Conservation (phyloP, 768 basidiomycete species). For the Galerina sulciceps region DNA sequence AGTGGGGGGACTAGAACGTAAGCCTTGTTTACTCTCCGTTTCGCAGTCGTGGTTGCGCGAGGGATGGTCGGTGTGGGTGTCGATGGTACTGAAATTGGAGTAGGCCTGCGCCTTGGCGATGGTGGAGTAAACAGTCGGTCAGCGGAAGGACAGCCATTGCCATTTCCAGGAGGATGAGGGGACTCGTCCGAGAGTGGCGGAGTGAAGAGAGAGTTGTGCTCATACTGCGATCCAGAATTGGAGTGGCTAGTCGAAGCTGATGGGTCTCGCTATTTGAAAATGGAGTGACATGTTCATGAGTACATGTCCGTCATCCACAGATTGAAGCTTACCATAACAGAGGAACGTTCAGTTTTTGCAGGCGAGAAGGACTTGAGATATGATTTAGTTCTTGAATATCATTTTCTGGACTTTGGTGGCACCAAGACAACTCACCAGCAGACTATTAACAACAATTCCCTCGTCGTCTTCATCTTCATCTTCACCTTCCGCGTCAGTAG, state of each 20-base stretch:
- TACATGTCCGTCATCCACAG: background rate
- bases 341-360: background rate
- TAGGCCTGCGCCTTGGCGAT: background rate
- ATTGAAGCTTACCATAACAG: background rate
- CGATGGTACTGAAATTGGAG: background rate
- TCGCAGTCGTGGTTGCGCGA: background rate
- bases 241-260: too few species aligned
- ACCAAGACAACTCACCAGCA: slow-evolving; percentile 15
- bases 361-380: background rate
- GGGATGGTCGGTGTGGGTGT: too few species aligned
- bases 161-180: background rate
- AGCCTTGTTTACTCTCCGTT: slow-evolving; percentile 11
- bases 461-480: slow-evolving; percentile 23
- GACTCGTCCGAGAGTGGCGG: slow-evolving; percentile 14
- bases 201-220: slow-evolving; percentile 18
- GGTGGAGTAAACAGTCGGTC: slow-evolving; percentile 20
- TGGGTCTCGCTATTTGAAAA: background rate
- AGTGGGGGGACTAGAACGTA: slow-evolving; percentile 30
- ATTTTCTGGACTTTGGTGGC: background rate
- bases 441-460: slow-evolving; percentile 18
- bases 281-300: background rate
- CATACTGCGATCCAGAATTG: background rate
- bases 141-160: slow-evolving; percentile 3
- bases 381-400: background rate
- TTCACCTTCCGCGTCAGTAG: slow-evolving; percentile 25